phyloP scores from a whole-genome alignment of 345 rosid genomes.

The Erucastrum elatum region DNA sequence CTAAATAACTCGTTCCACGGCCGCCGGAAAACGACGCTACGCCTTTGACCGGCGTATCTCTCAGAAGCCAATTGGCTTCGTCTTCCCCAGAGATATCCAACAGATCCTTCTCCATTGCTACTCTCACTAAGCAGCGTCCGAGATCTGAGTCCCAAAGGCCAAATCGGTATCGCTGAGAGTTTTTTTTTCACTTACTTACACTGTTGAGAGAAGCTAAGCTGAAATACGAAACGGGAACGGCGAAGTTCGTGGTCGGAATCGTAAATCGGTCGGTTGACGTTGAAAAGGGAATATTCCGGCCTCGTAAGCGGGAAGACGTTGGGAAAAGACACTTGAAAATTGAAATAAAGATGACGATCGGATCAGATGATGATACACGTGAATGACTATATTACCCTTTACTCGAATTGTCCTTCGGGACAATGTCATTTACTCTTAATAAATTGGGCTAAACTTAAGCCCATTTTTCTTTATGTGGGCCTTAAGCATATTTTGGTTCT shows the following conservation, averaged over 20 bases:
- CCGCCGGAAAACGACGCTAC: slow-evolving; percentile 29
- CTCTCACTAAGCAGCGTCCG: background rate
- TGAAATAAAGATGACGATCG: slow-evolving; percentile 23
- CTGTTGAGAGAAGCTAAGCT: background rate
- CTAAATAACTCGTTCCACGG: slow-evolving; percentile 40
- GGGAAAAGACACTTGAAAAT: slow-evolving; percentile 29
- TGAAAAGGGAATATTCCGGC: slow-evolving; percentile 29
- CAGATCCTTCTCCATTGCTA: slow-evolving; percentile 63
- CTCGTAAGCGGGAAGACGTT: slow-evolving; percentile 38
- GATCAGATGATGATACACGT: background rate
- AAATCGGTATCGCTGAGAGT: background rate
- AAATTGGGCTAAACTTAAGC: background rate
- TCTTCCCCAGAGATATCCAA: slow-evolving; percentile 73
- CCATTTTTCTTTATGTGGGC: background rate
- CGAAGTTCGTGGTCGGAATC: background rate
- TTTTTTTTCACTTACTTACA: background rate
- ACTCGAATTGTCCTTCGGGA: too few relatives aligned
- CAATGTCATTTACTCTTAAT: background rate
- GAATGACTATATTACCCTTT: slow-evolving; percentile 5
- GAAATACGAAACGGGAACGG: background rate
- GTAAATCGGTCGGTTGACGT: background rate
- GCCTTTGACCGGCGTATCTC: slow-evolving; percentile 33
- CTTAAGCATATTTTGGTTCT: background rate
- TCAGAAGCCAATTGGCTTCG: slow-evolving; percentile 45
- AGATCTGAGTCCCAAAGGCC: slow-evolving; percentile 25